A percentile compares a stretch with the other conserved stretches of the same genome.
Evolutionary conservation across 1,284 basidiomycete genomes (phyloP).

Genomic region (Lentinus polychrous): DNA sequence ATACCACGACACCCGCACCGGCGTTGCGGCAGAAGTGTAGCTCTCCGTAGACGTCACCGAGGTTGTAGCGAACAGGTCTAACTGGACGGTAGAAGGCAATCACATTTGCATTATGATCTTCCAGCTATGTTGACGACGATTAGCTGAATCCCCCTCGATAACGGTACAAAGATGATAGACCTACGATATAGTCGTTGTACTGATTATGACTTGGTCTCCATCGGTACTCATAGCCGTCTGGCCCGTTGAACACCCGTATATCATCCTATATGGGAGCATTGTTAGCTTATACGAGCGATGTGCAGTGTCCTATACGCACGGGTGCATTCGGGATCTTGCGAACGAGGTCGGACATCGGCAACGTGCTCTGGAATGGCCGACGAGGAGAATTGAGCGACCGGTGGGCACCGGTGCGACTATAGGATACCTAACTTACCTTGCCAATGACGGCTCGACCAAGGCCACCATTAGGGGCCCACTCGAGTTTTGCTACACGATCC

Average conservation of each 20-base stretch:
- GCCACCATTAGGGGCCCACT: slow-evolving; percentile 73
- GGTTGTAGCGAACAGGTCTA: slow-evolving; percentile 67
- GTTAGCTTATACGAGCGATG: slow-evolving; percentile 7
- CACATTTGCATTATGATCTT: slow-evolving; percentile 58
- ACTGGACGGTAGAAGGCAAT: slow-evolving; percentile 75
- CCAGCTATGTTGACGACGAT: slow-evolving; percentile 41
- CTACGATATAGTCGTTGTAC: slow-evolving; percentile 53
- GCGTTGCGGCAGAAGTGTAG: slow-evolving; percentile 72
- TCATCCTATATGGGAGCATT: slow-evolving; percentile 12
- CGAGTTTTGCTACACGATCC: slow-evolving; percentile 77
- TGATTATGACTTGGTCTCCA: slow-evolving; percentile 60
- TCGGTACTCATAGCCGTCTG: slow-evolving; percentile 70
- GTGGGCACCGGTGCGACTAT: neutral
- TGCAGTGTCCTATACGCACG: slow-evolving; percentile 33
- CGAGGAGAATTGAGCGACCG: slow-evolving; percentile 4
- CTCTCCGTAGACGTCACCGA: slow-evolving; percentile 79
- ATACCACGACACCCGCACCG: slow-evolving; percentile 73
- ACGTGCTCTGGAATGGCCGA: slow-evolving; percentile 44
- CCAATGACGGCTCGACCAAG: slow-evolving; percentile 78
- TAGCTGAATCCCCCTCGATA: slow-evolving; percentile 15
- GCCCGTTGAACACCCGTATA: slow-evolving; percentile 69
- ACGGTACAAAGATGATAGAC: slow-evolving; percentile 20
- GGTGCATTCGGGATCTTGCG: slow-evolving; percentile 52
- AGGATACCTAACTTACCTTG: slow-evolving; percentile 43
- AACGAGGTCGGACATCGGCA: slow-evolving; percentile 76